Percentiles rank a stretch among this genome's conserved stretches.
Conservation (phyloP, 352 stramenopile species). For the Blastocystis sp. region DNA sequence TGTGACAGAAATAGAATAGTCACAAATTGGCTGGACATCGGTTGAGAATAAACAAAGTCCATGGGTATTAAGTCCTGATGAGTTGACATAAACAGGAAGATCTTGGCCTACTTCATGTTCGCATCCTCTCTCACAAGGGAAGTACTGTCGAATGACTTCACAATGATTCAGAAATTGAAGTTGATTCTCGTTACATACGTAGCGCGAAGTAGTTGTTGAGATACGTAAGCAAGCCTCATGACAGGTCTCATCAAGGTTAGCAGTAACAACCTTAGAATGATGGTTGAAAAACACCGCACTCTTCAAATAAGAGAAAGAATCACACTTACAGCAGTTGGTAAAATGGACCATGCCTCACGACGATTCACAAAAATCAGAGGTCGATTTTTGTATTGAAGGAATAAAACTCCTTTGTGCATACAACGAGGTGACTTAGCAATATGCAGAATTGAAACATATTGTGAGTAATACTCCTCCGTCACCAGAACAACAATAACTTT, state of each 20-base stretch:
- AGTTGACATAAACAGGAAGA: not conserved
- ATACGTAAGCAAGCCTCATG: not conserved
- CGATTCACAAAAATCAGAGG: not conserved
- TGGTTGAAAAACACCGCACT: not conserved
- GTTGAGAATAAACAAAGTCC: not conserved
- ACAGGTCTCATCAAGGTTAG: not conserved
- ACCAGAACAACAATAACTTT: not conserved
- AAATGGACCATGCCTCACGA: not conserved
- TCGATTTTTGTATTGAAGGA: not conserved
- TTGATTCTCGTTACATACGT: not conserved
- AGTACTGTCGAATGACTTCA: not conserved
- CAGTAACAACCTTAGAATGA: not conserved
- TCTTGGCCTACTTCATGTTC: constrained; percentile 16
- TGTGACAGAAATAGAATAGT: not conserved
- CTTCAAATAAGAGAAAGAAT: not conserved
- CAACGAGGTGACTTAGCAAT: not conserved
- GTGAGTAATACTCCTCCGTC: not conserved
- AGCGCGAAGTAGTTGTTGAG: not conserved
- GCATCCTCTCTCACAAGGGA: constrained; percentile 29
- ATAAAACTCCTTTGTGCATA: not conserved
- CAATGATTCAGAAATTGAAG: constrained; percentile 29
- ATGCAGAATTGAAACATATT: not conserved
- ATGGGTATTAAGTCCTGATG: not conserved
- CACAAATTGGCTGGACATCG: constrained; percentile 19
- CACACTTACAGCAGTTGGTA: not conserved